Evolutionary conservation across 805 yeast species (phyloP), one percentile per base, ranked within the genome.

Genomic region (Zygotorulaspora florentina): DNA sequence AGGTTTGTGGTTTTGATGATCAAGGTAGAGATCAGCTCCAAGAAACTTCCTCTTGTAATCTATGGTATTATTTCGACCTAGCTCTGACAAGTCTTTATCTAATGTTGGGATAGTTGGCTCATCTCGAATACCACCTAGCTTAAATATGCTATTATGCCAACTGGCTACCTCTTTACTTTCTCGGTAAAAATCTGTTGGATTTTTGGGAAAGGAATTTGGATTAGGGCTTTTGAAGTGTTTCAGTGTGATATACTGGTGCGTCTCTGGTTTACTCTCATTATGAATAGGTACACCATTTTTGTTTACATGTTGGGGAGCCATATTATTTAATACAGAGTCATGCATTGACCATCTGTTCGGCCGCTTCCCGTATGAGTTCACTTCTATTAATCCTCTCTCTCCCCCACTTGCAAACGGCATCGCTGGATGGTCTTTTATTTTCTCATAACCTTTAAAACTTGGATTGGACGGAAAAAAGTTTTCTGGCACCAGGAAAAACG

Each of bases 21-120:
- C 58, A n/a, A 46, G 29, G 16, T 45, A 57, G 13, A 64, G 42
- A 41, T 62, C 53, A 18, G 52, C 43, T 1, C 65, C 64, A 6
- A 63, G 3, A 36, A 53, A 61, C 8, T 48, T 45, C 2, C 18
- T 27, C 30, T 55, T 58, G 8, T 39, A 18, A 33, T 48, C 35
- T 3, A 37, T n/a, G 11, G 37, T 40, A 12, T 26, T 16, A 18
- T 23, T 13, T 18, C 39, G 48, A 17, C 46, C 30, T 27, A 51
- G 42, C 15, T 41, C 39, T 20, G 47, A 46, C 16, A 58, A 39
- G 30, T 51, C 51, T 9, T 40, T 31, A 18, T 50, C 38, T 38
- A 58, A 39, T 12, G 29, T 33, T 2, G 59, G 55, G 3, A 47
- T 37, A 12, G 47, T 25, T 7, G 50, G 39, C 6, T 30, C 28